Percentiles rank a stretch among this genome's conserved stretches.
These are phyloP conservation scores for Diaporthe eres DNA, from an alignment of 2,329 filamentous ascomycete genomes.

Conservation along the genomic window DNA sequence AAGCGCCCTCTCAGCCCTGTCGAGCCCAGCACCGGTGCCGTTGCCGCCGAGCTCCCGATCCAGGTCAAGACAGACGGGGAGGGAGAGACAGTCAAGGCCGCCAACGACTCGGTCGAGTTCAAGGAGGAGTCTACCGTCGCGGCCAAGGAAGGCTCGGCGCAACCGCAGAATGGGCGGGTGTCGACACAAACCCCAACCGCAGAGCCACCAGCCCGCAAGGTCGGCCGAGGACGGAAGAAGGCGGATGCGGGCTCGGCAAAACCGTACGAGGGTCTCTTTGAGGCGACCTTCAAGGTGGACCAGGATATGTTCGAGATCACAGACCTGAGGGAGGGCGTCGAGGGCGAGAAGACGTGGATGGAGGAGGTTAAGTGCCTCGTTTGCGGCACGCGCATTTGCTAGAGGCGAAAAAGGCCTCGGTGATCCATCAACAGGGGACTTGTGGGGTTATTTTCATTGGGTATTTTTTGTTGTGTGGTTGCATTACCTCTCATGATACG, in stretches of 20 bases:
- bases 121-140: constrained; percentile 50
- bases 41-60: constrained; percentile 64
- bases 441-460: constrained; percentile 14
- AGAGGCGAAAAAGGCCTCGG: constrained; percentile 27
- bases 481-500: constrained; percentile 31
- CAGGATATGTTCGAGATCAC: constrained; percentile 64
- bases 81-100: constrained; percentile 50
- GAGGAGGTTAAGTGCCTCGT: constrained; percentile 66
- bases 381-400: constrained; percentile 64
- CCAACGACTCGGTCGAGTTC: constrained; percentile 54
- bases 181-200: constrained; percentile 45
- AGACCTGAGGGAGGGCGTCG: constrained; percentile 63
- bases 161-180: constrained; percentile 41
- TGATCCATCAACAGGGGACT: too few relatives aligned
- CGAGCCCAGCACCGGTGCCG: constrained; percentile 62
- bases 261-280: constrained; percentile 67
- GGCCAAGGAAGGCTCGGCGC: constrained; percentile 39
- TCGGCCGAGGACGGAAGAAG: constrained; percentile 54
- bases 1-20: constrained; percentile 66
- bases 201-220: constrained; percentile 45
- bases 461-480: constrained; percentile 24
- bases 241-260: constrained; percentile 51
- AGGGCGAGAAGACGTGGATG: constrained; percentile 66
- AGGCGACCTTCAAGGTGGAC: constrained; percentile 63
- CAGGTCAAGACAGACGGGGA: constrained; percentile 65